Evolutionary conservation across 352 stramenopile species (phyloP), one percentile per base, ranked within the genome.

Genomic region (Globisporangium nodosum): DNA sequence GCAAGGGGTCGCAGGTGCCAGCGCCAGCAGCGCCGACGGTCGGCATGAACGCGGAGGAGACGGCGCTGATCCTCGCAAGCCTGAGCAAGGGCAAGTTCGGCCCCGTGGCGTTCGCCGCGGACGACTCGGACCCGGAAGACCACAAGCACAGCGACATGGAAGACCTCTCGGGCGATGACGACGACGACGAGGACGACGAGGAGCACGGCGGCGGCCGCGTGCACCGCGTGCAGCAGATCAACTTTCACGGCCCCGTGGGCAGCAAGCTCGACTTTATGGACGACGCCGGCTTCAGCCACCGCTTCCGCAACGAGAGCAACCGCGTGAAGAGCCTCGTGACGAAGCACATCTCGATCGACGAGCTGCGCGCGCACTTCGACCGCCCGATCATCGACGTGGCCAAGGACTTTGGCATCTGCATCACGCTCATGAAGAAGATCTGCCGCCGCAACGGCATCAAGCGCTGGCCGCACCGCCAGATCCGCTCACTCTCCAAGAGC

Each of bases 351-450:
- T 91, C 84, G 20, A 90, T 95, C 46, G 86, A 92, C 21, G 83
- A 93, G 63, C 69, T 95, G 18, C 78, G 84, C 39, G 78, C 74
- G 37, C 85, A 95, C 61, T 95, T 95, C 64, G 84, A 95, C 49
- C 80, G 84, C 7, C 85, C 85, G 3, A 93, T 95, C 65, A 90
- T 93, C 48, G 85, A 95, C 50, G 85, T 95, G n/a, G 85, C 85
- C 24, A 91, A 92, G 67, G 79, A 92, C 58, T 95, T 95, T 77
- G 85, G 85, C 31, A 92, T 95, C 48, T 95, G 85, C 63, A 95
- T 95, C 66, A 95, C 85, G 59, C 74, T 95, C 45, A 95, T 95
- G 85, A 95, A 87, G 66, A 87, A 87, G 59, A 83, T 87, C 49
- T 87, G 77, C 30, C 72, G 77, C 12, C 74, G 75, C 56, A 87